phyloP scores from a whole-genome alignment of 371 early-diverging fungal species.

The Circinella minor region DNA sequence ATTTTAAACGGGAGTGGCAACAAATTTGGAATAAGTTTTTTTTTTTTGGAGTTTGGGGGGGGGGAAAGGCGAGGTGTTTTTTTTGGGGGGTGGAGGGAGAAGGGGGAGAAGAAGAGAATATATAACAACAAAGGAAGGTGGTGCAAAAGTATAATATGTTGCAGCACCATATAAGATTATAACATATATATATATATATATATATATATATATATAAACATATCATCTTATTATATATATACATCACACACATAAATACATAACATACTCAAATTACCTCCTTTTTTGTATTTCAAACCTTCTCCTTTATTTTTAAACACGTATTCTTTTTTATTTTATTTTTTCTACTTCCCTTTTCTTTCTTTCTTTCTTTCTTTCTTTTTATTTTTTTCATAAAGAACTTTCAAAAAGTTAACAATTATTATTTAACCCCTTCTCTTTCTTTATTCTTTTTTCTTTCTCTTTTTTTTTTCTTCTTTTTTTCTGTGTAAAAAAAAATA shows the following conservation, averaged over 20 bases:
- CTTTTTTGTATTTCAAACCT: constrained; percentile 14
- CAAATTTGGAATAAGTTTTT: background rate
- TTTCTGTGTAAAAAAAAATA: background rate
- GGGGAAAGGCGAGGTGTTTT: background rate
- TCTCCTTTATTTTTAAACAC: constrained; percentile 12
- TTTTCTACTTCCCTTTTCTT: constrained; percentile 14
- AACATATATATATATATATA: no score
- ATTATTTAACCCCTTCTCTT: constrained; percentile 15
- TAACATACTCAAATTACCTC: constrained; percentile 5
- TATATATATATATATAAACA: no score
- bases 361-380: constrained; percentile 16
- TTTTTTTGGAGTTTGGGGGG: constrained; percentile 18
- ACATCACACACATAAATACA: no score
- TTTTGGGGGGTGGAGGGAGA: constrained; percentile 1
- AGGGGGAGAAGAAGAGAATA: no score
- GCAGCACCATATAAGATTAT: no score
- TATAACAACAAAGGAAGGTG: no score
- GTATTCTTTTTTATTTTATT: constrained; percentile 11
- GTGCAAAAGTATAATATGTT: no score
- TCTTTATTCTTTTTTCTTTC: constrained; percentile 8
- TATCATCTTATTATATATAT: no score
- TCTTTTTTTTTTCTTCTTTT: background rate
- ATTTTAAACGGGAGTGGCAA: constrained; percentile 17
- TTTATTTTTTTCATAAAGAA: background rate
- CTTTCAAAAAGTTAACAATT: no score